Evolutionary conservation across 805 yeast genomes (phyloP).

Genomic region (Hanseniaspora occidentalis): DNA sequence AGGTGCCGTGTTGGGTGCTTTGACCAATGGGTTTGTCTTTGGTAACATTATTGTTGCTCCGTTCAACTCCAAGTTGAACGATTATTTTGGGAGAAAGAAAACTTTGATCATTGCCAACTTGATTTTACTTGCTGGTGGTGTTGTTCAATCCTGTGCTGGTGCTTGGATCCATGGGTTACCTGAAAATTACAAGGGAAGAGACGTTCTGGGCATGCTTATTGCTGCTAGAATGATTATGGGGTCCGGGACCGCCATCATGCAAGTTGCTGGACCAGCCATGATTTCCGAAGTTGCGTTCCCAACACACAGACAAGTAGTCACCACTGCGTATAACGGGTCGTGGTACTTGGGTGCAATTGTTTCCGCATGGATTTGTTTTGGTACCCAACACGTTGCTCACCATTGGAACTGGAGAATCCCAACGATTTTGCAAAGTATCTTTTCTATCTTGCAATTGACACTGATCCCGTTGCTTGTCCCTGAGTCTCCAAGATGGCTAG

Average conservation of each 20-base stretch:
- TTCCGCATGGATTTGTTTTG: constrained; percentile 40
- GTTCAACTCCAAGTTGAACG: constrained; percentile 16
- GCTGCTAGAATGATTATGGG: constrained; percentile 37
- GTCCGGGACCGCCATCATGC: constrained; percentile 30
- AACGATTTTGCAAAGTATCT: constrained; percentile 34
- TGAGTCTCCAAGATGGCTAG: constrained; percentile 37
- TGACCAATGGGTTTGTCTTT: constrained; percentile 29
- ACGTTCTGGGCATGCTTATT: constrained; percentile 24
- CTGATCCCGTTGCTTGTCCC: constrained; percentile 23
- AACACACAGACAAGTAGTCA: constrained; percentile 28
- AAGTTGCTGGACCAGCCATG: constrained; percentile 33
- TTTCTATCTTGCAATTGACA: constrained; percentile 16
- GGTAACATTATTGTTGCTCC: constrained; percentile 26
- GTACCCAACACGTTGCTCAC: constrained; percentile 13
- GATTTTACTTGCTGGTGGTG: constrained; percentile 10
- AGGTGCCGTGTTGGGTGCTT: constrained; percentile 29
- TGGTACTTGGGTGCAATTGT: constrained; percentile 42
- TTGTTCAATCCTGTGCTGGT: constrained; percentile 9
- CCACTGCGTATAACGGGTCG: constrained; percentile 35
- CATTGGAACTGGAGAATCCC: constrained; percentile 44
- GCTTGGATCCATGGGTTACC: constrained; percentile 21
- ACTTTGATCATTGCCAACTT: constrained; percentile 14
- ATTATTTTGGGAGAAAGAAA: constrained; percentile 30
- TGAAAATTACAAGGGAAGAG: constrained; percentile 28
- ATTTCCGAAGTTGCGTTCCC: constrained; percentile 36